These are phyloP conservation scores for Ceratobasidium sp. DNA, from an alignment of 1,284 basidiomycete species.

Conservation along the genomic window DNA sequence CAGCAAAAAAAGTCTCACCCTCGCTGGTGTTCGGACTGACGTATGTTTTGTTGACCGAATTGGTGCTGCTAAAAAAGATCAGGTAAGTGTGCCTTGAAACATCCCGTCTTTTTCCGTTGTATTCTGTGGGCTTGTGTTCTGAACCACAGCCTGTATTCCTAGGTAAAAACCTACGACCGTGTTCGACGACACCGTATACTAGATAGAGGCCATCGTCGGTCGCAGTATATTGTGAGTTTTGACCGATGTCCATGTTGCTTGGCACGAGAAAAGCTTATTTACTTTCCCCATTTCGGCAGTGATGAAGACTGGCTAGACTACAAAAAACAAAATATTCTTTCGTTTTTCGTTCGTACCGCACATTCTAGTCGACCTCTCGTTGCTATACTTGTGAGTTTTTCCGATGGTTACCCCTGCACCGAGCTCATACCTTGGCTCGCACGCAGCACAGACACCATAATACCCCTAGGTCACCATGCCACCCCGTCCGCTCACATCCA, in stretches of 20 bases:
- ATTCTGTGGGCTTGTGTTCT: background rate
- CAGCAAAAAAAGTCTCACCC: background rate
- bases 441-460: background rate
- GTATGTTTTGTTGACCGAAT: constrained; percentile 13
- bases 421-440: background rate
- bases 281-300: constrained; percentile 9
- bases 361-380: background rate
- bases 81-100: constrained; percentile 14
- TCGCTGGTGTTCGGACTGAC: background rate
- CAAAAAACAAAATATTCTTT: background rate
- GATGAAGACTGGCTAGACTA: constrained; percentile 26
- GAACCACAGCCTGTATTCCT: background rate
- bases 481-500: constrained; percentile 38
- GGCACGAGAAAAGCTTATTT: background rate
- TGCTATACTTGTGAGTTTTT: constrained; percentile 23
- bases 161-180: background rate
- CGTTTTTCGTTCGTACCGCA: background rate
- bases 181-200: background rate
- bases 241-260: background rate
- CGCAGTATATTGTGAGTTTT: background rate
- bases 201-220: background rate
- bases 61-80: background rate
- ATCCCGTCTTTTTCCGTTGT: background rate
- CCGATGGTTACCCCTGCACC: background rate
- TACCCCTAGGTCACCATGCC: constrained; percentile 18